Evolutionary conservation across 768 basidiomycete species (phyloP), one percentile per base, ranked within the genome.

Genomic region (Termitomyces heimii): DNA sequence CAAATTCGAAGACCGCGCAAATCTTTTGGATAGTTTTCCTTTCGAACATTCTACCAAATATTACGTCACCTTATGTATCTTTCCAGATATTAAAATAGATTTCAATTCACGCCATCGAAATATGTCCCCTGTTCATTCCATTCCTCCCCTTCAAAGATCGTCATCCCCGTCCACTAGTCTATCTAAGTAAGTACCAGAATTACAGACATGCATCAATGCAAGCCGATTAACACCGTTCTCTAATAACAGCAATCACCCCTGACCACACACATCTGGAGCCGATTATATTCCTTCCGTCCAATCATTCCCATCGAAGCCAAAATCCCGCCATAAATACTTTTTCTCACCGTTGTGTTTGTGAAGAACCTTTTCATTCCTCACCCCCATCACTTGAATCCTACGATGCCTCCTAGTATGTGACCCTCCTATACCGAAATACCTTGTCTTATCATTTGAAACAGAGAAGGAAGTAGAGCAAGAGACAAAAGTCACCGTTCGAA

Each of bases 381-480:
- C 26, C 14, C 51, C 20, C 28, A 39, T 28, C 24, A 16, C 37
- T 39, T 28, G 37, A 39, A 6, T 10, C 26, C 28, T n/a, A 18
- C 51, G 10, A 53, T 53, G 51, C 51, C 51, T 34, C 49, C 16
- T 4, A 53, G 52, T 53, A 32, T 13, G 52, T 24, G 20, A 29
- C 2, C 24, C 20, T 32, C 18, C 43, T 22, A 31, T 9, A 6
- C 28, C 4, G 6, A 31, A n/a, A 16, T 14, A 31, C 20, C 18
- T 37, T 18, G n/a, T 55, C 44, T 46, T 18, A 48, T 2, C 10
- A 8, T 37, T 14, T 28, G 20, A 39, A 54, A 39, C 31, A 56
- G 55, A 56, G n/a, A 48, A 49, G 35, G 55, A 56, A 32, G 29
- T 49, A 18, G 55, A 49, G 14, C 13, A 42, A 40, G 54, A 55